Evolutionary conservation across 2,329 filamentous ascomycete genomes (phyloP).

Genomic region (Alternaria panax): DNA sequence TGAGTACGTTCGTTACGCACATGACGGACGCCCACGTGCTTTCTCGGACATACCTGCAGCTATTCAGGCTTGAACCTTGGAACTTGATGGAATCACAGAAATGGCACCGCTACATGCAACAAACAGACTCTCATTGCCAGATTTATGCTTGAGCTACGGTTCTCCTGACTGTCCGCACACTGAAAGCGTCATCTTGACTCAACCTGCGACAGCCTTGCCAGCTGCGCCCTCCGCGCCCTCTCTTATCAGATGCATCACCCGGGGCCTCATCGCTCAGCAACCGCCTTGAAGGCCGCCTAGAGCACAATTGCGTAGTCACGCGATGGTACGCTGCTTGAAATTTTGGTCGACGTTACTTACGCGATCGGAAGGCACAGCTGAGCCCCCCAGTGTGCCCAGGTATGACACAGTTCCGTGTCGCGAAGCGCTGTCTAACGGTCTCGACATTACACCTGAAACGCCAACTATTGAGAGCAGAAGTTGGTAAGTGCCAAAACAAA

Average conservation of each 20-base stretch:
- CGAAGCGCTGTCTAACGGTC: conserved; percentile 8
- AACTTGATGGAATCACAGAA: background rate
- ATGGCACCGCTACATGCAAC: background rate
- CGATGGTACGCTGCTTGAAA: background rate
- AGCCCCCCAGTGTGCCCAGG: background rate
- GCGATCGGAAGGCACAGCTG: conserved; percentile 4
- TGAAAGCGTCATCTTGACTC: background rate
- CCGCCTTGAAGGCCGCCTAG: conserved; percentile 4
- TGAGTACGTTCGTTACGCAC: background rate
- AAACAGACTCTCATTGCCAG: background rate
- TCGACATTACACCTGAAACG: background rate
- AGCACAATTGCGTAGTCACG: background rate
- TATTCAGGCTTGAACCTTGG: background rate
- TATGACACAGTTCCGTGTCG: conserved; percentile 8
- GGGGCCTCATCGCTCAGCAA: background rate
- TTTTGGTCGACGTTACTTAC: background rate
- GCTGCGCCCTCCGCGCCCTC: conserved; percentile 5
- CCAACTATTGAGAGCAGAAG: too few species aligned
- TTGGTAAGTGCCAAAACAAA: background rate
- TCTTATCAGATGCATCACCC: background rate
- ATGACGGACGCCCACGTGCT: background rate
- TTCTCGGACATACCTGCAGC: background rate
- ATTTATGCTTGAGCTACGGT: background rate
- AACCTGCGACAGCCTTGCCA: conserved; percentile 2
- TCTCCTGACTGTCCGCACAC: background rate